Evolutionary conservation across 2,329 filamentous ascomycete species (phyloP).

Genomic region (Monilinia vaccinii-corymbosi): DNA sequence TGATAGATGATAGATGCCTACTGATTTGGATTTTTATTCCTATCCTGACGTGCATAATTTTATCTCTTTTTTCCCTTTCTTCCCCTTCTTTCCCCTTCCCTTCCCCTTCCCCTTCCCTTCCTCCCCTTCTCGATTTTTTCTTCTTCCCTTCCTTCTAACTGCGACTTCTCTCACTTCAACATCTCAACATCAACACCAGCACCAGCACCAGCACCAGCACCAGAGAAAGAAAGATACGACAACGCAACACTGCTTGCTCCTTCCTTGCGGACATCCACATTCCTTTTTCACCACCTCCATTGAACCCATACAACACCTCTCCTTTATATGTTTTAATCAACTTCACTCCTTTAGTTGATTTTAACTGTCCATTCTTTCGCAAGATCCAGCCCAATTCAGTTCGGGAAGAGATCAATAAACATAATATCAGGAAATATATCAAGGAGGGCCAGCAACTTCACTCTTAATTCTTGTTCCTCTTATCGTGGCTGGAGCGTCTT

Average conservation of each 20-base stretch:
- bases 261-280: slow-evolving; percentile 29
- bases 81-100: not conserved
- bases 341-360: slow-evolving; percentile 37
- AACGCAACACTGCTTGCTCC: slow-evolving; percentile 7
- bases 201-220: not conserved
- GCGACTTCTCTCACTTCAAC: too few species aligned
- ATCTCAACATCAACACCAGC: not conserved
- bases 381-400: slow-evolving; percentile 3
- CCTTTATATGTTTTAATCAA: slow-evolving; percentile 27
- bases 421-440: not conserved
- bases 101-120: not conserved
- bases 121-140: not conserved
- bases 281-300: too few species aligned
- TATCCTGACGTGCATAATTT: too few species aligned
- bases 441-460: slow-evolving; percentile 1
- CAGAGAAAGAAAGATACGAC: not conserved
- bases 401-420: not conserved
- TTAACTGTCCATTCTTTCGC: slow-evolving; percentile 32
- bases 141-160: slow-evolving; percentile 6
- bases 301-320: not conserved
- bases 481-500: slow-evolving; percentile 12
- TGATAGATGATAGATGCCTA: too few species aligned
- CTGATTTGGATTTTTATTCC: too few species aligned
- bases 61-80: not conserved
- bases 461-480: not conserved